phyloP scores from a whole-genome alignment of 2,329 filamentous ascomycete genomes.

The Camptophora hylomeconis region DNA sequence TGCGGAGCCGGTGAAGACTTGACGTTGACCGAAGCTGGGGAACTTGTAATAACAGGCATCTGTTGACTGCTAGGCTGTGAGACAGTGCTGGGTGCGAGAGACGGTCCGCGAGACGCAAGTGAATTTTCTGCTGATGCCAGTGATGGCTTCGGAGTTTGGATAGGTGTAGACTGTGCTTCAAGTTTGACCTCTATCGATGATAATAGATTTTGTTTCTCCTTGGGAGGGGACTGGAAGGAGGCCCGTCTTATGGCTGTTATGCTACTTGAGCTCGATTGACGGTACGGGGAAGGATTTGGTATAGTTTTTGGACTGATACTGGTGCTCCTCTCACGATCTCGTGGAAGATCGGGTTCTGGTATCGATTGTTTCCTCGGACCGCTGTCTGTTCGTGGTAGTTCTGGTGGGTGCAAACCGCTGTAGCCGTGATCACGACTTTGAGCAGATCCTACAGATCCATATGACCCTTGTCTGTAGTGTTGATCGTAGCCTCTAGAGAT shows the following conservation, averaged over 20 bases:
- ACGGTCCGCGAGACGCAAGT: too few species aligned
- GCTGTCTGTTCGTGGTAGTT: conserved; percentile 12
- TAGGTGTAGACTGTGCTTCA: background rate
- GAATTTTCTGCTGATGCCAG: too few species aligned
- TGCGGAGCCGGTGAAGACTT: too few species aligned
- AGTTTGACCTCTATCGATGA: conserved; percentile 5
- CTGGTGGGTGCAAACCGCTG: conserved; percentile 3
- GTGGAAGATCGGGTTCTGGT: conserved; percentile 12
- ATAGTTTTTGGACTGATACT: conserved; percentile 19
- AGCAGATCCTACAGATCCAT: conserved; percentile 13
- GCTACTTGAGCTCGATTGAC: conserved; percentile 8
- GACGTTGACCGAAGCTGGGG: too few species aligned
- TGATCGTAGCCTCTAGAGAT: conserved; percentile 16
- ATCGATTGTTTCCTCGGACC: too few species aligned
- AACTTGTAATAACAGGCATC: too few species aligned
- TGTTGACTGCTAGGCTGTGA: too few species aligned
- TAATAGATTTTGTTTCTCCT: conserved; percentile 4
- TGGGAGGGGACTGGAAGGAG: conserved; percentile 1
- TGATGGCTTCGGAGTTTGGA: too few species aligned
- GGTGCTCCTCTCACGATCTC: conserved; percentile 15
- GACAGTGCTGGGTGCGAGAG: too few species aligned
- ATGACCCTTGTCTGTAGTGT: conserved; percentile 11
- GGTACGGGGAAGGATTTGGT: conserved; percentile 12
- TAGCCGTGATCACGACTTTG: conserved; percentile 13
- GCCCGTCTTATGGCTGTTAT: conserved; percentile 6